Percentiles rank a stretch among this genome's conserved stretches.
Evolutionary conservation across 225 moss, liverwort and hornwort species (phyloP).

Genomic region (Lunularia cruciata): DNA sequence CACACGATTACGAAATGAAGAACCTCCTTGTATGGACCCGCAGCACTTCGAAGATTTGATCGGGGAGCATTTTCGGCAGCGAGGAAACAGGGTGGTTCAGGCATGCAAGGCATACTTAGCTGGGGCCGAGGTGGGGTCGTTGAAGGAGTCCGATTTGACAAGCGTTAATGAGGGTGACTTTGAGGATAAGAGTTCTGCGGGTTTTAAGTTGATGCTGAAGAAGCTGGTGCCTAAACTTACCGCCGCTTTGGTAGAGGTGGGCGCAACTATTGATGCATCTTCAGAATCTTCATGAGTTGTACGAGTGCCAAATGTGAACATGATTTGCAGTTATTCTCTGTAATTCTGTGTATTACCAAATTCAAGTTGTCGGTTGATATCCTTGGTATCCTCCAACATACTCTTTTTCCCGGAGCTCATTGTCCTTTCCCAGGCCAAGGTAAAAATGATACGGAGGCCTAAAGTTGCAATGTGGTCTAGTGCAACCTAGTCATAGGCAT

Average conservation of each 20-base stretch:
- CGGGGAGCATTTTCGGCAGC: slow-evolving; percentile 65
- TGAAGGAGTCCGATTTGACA: slow-evolving; percentile 56
- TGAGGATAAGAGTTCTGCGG: slow-evolving; percentile 81
- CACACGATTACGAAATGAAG: too few relatives aligned
- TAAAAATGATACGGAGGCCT: slow-evolving; percentile 8
- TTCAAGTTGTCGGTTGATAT: slow-evolving; percentile 17
- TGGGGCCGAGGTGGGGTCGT: slow-evolving; percentile 74
- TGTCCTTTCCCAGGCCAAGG: neutral
- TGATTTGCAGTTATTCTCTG: neutral
- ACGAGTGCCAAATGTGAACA: slow-evolving; percentile 5
- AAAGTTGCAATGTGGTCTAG: slow-evolving; percentile 4
- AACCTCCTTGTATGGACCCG: slow-evolving; percentile 21
- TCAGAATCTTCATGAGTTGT: slow-evolving; percentile 1
- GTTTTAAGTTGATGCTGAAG: slow-evolving; percentile 93
- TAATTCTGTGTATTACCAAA: slow-evolving; percentile 19
- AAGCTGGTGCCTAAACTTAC: slow-evolving; percentile 78
- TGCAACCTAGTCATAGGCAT: too few relatives aligned
- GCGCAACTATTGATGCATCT: slow-evolving; percentile 23
- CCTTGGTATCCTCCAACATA: slow-evolving; percentile 16
- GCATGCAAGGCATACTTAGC: slow-evolving; percentile 80
- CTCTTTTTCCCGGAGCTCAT: neutral
- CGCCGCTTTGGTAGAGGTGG: slow-evolving; percentile 70
- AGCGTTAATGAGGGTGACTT: slow-evolving; percentile 50
- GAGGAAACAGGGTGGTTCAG: slow-evolving; percentile 59
- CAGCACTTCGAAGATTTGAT: slow-evolving; percentile 92